These are phyloP conservation scores for Dothideomycetes sp. DNA, from an alignment of 2,329 filamentous ascomycete species.

Conservation along the genomic window DNA sequence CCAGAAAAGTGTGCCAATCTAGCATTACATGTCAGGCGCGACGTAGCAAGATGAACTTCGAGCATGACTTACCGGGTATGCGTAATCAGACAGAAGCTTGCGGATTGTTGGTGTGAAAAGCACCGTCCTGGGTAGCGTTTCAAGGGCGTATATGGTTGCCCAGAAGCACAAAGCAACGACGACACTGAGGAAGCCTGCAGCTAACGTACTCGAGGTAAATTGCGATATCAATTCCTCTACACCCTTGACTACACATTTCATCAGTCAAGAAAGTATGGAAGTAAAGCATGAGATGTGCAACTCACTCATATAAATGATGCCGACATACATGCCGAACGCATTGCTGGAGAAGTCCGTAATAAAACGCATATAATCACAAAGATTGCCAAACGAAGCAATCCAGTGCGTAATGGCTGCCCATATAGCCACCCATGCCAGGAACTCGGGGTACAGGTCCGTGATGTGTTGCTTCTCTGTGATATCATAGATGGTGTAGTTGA, in stretches of 20 bases:
- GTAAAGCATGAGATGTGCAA: background rate
- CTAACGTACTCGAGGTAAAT: conserved; percentile 28
- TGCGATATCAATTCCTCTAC: conserved; percentile 44
- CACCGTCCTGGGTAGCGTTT: conserved; percentile 36
- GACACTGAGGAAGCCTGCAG: conserved; percentile 38
- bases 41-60: too few relatives aligned
- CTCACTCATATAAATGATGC: conserved; percentile 42
- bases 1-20: conserved; percentile 42
- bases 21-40: background rate
- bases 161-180: conserved; percentile 43
- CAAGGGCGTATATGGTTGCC: conserved; percentile 38
- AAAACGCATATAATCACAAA: conserved; percentile 48
- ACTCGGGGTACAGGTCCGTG: conserved; percentile 37
- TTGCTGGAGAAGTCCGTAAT: conserved; percentile 47
- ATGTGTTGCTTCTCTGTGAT: conserved; percentile 41
- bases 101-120: conserved; percentile 34
- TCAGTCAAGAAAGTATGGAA: conserved; percentile 2
- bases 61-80: conserved; percentile 37
- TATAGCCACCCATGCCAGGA: conserved; percentile 46
- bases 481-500: conserved; percentile 51
- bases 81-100: conserved; percentile 40
- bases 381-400: conserved; percentile 41
- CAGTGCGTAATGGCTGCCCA: conserved; percentile 49
- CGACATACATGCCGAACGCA: conserved; percentile 44
- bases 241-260: conserved; percentile 35